phyloP scores from a whole-genome alignment of 2,329 filamentous ascomycete species.

The Cladorrhinum sp. region DNA sequence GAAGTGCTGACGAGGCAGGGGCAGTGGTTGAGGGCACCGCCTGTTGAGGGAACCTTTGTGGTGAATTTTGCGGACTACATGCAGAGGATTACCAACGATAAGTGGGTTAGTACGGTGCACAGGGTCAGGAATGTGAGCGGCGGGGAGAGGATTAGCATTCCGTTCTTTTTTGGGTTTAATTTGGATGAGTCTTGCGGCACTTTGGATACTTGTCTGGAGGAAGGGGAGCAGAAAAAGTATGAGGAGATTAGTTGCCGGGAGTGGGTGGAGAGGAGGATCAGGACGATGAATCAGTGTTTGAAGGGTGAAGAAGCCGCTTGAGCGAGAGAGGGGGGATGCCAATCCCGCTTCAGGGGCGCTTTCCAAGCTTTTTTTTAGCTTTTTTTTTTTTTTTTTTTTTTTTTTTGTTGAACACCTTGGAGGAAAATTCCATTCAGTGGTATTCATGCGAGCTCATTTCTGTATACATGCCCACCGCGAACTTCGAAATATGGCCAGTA shows the following conservation, averaged over 20 bases:
- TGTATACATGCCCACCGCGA: too few species aligned
- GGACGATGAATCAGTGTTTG: conserved; percentile 29
- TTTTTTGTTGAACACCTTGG: too few species aligned
- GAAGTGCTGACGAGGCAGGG: conserved; percentile 40
- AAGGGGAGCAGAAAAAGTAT: conserved; percentile 36
- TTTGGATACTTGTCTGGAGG: conserved; percentile 36
- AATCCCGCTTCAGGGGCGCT: too few species aligned
- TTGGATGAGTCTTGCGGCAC: conserved; percentile 41
- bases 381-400: too few species aligned
- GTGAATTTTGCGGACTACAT: conserved; percentile 53
- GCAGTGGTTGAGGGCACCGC: conserved; percentile 42
- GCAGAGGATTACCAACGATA: conserved; percentile 49
- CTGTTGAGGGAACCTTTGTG: conserved; percentile 43
- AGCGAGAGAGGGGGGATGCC: too few species aligned
- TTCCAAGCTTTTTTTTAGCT: too few species aligned
- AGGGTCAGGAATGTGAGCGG: conserved; percentile 42
- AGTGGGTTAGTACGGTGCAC: conserved; percentile 49
- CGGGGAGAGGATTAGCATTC: conserved; percentile 41
- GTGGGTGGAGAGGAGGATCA: conserved; percentile 37
- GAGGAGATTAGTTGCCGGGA: conserved; percentile 39
- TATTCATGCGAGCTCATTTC: too few species aligned
- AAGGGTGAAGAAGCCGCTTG: too few species aligned
- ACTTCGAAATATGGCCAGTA: too few species aligned
- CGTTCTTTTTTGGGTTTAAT: conserved; percentile 46
- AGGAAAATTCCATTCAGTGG: too few species aligned